Evolutionary conservation across 495 filamentous ascomycete genomes (phyloP).

Genomic region (Hypoxylon fragiforme): DNA sequence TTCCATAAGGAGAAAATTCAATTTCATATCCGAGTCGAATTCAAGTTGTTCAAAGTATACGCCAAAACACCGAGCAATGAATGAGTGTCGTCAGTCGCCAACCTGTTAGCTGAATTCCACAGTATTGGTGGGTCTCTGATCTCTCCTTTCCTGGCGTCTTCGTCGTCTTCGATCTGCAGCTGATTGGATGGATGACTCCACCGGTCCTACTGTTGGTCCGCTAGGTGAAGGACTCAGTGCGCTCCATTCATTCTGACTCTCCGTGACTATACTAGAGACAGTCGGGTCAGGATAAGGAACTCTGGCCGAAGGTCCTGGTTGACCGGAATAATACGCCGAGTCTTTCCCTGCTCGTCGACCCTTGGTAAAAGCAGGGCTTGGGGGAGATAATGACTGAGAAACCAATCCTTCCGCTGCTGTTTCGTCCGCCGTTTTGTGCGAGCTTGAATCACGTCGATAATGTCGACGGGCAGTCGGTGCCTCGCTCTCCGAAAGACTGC

Average conservation of each 20-base stretch:
- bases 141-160: conserved; percentile 52
- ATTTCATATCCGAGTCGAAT: conserved; percentile 20
- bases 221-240: conserved; percentile 43
- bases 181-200: conserved; percentile 31
- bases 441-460: conserved; percentile 50
- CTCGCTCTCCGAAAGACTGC: conserved; percentile 50
- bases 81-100: conserved; percentile 6
- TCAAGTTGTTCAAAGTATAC: conserved; percentile 27
- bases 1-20: conserved; percentile 20
- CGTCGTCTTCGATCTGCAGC: conserved; percentile 50
- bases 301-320: conserved; percentile 46
- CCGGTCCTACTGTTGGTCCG: conserved; percentile 23
- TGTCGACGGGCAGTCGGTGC: conserved; percentile 43
- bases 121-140: conserved; percentile 38
- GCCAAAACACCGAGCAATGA: conserved; percentile 37
- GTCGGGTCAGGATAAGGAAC: conserved; percentile 40
- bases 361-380: conserved; percentile 49
- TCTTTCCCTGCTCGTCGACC: conserved; percentile 52
- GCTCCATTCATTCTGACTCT: conserved; percentile 48
- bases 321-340: conserved; percentile 57
- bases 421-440: conserved; percentile 44
- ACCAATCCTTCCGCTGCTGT: conserved; percentile 45
- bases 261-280: conserved; percentile 48
- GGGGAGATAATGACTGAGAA: conserved; percentile 45
- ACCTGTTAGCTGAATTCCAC: conserved; percentile 48